Evolutionary conservation across 1,139 yeast genomes (phyloP), one percentile per base, ranked within the genome.

Genomic region (Citeromyces siamensis): DNA sequence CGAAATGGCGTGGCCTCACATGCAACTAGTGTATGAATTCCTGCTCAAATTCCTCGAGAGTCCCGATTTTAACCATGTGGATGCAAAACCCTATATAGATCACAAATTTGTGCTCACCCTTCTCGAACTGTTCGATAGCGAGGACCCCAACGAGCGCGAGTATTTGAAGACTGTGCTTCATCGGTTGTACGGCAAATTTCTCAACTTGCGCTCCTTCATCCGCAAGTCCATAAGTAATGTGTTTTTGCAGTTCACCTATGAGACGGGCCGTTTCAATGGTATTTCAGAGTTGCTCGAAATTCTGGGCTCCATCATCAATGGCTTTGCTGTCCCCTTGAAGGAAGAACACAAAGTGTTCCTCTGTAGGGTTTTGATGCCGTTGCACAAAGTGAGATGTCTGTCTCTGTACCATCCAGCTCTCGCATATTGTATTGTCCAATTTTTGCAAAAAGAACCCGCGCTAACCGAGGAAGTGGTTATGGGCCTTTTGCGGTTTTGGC

Each of bases 1-100:
- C 51, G 98, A 93, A 55, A 75, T 90, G 43, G 90, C 97, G 5
- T 90, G 99, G 99, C 95, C 98, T 4, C 99, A 90, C 56, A 90
- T 93, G 96, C 94, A 85, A 59, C 74, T 88, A 33, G 94, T 88
- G 33, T 90, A 93, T 60, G 97, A 90, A 56, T 85, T 90, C 52
- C 90, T 90, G 55, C 64, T 93, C 44, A 67, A 95, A 50, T 90
- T 90, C 59, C 80, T 90, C 43, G 98, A 90, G 59, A 78, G 90
- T 45, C 94, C 95, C 4, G 97, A 88, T 59, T 90, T 93, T 55
- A 85, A 85, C 52, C 95, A 88, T 51, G 86, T 85, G 43, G 66
- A 83, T 42, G 98, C 98, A 19, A 88, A 88, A 57, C 93, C 83
- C 48, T 88, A 76, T 54, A 86, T 90, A 49, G 97, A 90, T 57